Conservation (phyloP, 129 eudicot genomes). For the Flaveria ramosissima region DNA sequence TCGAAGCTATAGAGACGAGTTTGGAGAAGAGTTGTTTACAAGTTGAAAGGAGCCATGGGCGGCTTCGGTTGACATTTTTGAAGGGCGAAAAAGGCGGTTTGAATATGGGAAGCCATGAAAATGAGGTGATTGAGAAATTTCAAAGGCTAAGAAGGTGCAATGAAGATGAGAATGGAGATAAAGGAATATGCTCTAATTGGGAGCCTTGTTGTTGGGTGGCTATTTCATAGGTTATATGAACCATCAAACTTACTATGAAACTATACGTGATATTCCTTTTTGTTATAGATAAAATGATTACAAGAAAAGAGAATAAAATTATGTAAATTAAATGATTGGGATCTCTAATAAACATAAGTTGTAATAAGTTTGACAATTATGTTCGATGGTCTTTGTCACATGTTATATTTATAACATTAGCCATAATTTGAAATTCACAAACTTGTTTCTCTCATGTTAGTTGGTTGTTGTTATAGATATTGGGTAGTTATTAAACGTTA, state of each 20-base stretch:
- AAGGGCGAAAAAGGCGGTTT: conserved; percentile 21
- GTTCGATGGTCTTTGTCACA: too few species aligned
- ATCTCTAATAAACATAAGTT: background rate
- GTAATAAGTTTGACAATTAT: too few species aligned
- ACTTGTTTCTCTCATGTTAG: too few species aligned
- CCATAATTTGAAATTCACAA: too few species aligned
- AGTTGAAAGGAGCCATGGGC: conserved; percentile 73
- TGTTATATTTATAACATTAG: too few species aligned
- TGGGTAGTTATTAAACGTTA: too few species aligned
- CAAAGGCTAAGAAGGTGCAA: conserved; percentile 72
- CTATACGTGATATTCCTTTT: background rate
- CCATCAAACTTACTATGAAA: conserved; percentile 15
- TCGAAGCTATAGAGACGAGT: conserved; percentile 55
- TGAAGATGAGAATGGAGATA: conserved; percentile 52
- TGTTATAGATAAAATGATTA: background rate
- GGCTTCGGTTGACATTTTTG: conserved; percentile 51
- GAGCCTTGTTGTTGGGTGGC: conserved; percentile 70
- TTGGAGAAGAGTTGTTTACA: conserved; percentile 38
- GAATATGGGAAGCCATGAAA: conserved; percentile 18
- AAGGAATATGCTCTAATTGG: conserved; percentile 49
- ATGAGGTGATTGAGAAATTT: conserved; percentile 28
- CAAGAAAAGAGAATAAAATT: background rate
- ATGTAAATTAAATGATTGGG: background rate
- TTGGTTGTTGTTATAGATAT: too few species aligned
- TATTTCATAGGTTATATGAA: conserved; percentile 35